phyloP scores from a whole-genome alignment of 306 rosid genomes.

The Heteromeles arbutifolia region DNA sequence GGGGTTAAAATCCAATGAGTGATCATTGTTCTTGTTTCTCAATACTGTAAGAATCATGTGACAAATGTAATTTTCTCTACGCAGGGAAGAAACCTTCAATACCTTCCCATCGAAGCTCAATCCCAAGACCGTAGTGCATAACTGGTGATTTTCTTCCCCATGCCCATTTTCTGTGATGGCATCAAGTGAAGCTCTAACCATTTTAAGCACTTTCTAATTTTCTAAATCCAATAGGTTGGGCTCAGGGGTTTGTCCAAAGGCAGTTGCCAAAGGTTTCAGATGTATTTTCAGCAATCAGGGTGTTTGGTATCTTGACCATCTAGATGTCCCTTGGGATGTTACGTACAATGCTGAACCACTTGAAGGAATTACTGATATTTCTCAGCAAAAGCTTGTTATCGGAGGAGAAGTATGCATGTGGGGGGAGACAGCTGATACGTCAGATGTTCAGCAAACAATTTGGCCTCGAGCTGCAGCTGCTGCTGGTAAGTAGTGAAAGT shows the following conservation, averaged over 20 bases:
- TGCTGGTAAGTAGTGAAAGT: conserved; percentile 57
- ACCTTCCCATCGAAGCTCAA: conserved; percentile 62
- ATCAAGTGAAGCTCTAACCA: conserved; percentile 5
- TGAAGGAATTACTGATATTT: conserved; percentile 50
- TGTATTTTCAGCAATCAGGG: conserved; percentile 99
- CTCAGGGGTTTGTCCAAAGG: conserved; percentile 78
- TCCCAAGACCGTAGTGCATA: conserved; percentile 81
- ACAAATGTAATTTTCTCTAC: conserved; percentile 16
- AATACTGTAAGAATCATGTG: conserved; percentile 1
- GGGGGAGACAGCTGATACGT: conserved; percentile 81
- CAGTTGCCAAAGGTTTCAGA: conserved; percentile 73
- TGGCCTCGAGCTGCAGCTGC: conserved; percentile 99
- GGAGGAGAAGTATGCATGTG: conserved; percentile 99
- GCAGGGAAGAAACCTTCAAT: conserved; percentile 98
- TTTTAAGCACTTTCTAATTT: background rate
- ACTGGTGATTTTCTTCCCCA: conserved; percentile 58
- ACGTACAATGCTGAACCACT: conserved; percentile 75
- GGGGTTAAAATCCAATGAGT: background rate
- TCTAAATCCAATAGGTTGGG: conserved; percentile 55
- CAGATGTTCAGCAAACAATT: conserved; percentile 80
- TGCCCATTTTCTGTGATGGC: conserved; percentile 9
- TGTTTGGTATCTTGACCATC: conserved; percentile 91
- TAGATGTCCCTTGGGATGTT: conserved; percentile 83
- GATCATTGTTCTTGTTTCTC: background rate
- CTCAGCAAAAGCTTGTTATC: conserved; percentile 66